Evolutionary conservation across 2,329 filamentous ascomycete genomes (phyloP), one percentile per base, ranked within the genome.

Genomic region (Alternaria solani): DNA sequence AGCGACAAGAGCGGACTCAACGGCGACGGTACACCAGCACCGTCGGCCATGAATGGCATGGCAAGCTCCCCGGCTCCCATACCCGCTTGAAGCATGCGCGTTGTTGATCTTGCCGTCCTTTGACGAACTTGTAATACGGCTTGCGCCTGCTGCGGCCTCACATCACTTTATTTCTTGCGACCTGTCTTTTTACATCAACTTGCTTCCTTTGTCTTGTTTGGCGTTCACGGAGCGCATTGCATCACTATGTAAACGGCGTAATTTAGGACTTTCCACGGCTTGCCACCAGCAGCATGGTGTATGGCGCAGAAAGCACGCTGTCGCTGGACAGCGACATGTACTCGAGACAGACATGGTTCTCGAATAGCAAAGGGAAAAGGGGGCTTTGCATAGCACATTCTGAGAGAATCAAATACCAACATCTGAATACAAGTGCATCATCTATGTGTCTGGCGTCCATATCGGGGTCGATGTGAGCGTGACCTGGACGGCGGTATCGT

Each of bases 1-100:
- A 87, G 87, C 69, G 88, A 89, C 65, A 87, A 85, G 80, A 88
- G 86, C 70, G 85, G 83, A 55, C 81, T 80, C n/a, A 83, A 82
- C 38, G 81, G 83, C 36, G 80, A 81, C 32, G 78, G 81, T 63
- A 76, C 81, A 48, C 82, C 83, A 12, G 75, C 80, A 9, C 77
- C 81, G 52, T 76, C 81, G 16, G 78, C 81, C 7, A 57, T 71
- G 49, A 81, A 82, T 61, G 74, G 79, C 41, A 51, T 78, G 25
- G 79, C 82, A 18, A 85, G 83, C 68, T 86, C 86, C 42, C 86
- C 86, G 14, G 81, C 82, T 51, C 82, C 83, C 23, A 60, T 73
- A 54, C 54, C 69, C 59, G 67, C 69, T 32, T 60, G 53, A 57
- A 41, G 12, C 5, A 20, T 41, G 38, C 41, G 20, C 12, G 11